Evolutionary conservation across 1,284 basidiomycete genomes (phyloP), one percentile per base, ranked within the genome.

Genomic region (Boletellus sp.): DNA sequence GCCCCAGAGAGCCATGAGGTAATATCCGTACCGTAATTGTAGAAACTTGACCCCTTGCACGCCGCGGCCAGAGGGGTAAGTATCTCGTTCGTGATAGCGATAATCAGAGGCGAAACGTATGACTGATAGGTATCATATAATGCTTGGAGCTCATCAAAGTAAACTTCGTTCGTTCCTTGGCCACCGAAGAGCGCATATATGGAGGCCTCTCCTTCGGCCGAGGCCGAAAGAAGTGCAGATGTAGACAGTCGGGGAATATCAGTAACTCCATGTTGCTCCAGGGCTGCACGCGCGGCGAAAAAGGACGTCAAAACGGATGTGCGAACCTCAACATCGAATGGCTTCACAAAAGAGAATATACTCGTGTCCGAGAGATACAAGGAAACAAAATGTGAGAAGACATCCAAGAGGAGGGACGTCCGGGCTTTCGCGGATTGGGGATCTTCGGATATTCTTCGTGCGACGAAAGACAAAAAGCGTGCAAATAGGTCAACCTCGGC

Each of bases 101-200:
- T 63, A 56, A 96, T 70, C 72, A 91, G 81, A 30, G 84, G 71
- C 36, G 78, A 73, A 55, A 95, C 83, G 61, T 92, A 94, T 29
- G 93, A 86, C 55, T 78, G 82, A 77, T 97, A 98, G 49, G 84
- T 86, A 70, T 96, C 87, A 71, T 89, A 95, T 48, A 99, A 83
- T 36, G 75, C 74, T 72, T 96, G 90, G 17, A 99, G 81, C 73
- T 98, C 95, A 66, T 94, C 89, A 67, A 97, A 94, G 74, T 98
- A 98, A 53, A 95, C 89, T 71, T 99, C 95, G 69, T 98, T 98
- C 55, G 89, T 92, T 56, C 95, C 95, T 69, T 99, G 95, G n/a
- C 96, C 96, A 53, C 95, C 95, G 61, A 99, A 99, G 47, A 99
- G 76, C 47, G 91, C 95, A 72, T 90, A 97, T 54, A 96, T 73